phyloP scores from a whole-genome alignment of 1,284 basidiomycete genomes.

The Tilletia indica region DNA sequence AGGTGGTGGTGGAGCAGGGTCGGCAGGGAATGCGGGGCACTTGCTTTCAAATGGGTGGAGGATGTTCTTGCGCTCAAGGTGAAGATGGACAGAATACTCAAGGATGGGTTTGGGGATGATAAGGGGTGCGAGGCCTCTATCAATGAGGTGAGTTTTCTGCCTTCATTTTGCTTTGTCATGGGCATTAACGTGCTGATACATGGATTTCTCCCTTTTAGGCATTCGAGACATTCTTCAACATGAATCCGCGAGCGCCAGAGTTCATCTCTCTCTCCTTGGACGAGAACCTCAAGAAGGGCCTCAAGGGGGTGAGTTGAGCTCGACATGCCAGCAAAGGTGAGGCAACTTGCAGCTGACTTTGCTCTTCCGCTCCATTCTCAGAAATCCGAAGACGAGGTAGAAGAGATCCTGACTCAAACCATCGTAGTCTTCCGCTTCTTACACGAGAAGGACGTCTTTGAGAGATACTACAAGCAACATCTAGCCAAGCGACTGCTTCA shows the following conservation, averaged over 20 bases:
- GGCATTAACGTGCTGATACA: not conserved
- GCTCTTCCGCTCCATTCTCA: conserved; percentile 52
- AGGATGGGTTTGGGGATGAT: conserved; percentile 70
- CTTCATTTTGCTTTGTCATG: too few relatives aligned
- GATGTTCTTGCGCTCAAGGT: conserved; percentile 88
- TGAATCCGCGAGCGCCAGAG: conserved; percentile 82
- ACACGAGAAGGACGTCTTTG: conserved; percentile 94
- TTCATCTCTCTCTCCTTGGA: conserved; percentile 97
- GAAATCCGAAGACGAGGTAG: conserved; percentile 94
- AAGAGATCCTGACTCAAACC: conserved; percentile 84
- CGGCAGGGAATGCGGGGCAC: conserved; percentile 32
- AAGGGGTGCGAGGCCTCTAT: conserved; percentile 74
- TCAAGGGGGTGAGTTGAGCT: conserved; percentile 74
- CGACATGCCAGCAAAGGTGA: not conserved
- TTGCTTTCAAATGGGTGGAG: conserved; percentile 90
- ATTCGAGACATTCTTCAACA: conserved; percentile 88
- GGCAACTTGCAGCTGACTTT: conserved; percentile 3
- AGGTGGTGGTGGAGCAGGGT: conserved; percentile 1
- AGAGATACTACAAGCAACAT: conserved; percentile 95
- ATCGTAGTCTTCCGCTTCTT: conserved; percentile 93
- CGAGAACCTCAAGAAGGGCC: conserved; percentile 90
- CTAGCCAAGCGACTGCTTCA: conserved; percentile 86
- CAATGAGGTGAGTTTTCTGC: conserved; percentile 68
- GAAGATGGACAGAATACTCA: conserved; percentile 78
- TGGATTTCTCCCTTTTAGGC: conserved; percentile 63